Conservation (phyloP, 805 yeast species). For the Maudiozyma serrabonitensis region DNA sequence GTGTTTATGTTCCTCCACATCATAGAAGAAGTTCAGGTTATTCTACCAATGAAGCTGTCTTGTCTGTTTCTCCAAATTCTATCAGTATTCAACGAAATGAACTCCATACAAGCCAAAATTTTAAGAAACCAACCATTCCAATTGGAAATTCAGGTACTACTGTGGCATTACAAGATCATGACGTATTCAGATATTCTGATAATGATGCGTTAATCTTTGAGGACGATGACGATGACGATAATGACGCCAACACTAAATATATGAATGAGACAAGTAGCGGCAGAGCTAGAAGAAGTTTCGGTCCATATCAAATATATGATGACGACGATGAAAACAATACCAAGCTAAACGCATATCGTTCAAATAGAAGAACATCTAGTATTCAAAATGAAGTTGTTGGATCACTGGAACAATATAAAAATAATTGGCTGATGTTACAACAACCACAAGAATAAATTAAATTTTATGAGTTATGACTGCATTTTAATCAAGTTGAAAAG, state of each 20-base stretch:
- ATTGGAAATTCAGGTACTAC: conserved; percentile 19
- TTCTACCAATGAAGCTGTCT: conserved; percentile 17
- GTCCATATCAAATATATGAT: conserved; percentile 14
- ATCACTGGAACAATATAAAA: conserved; percentile 30
- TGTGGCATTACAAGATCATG: conserved; percentile 21
- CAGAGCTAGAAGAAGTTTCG: conserved; percentile 10
- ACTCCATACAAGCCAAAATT: background rate
- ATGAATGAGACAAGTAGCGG: conserved; percentile 5
- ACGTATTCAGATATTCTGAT: conserved; percentile 22
- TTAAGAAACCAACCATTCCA: conserved; percentile 8
- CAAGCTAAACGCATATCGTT: conserved; percentile 3
- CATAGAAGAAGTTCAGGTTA: conserved; percentile 33
- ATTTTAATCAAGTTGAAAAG: too few species aligned
- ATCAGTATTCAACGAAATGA: conserved; percentile 4
- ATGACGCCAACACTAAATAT: conserved; percentile 10
- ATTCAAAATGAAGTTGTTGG: conserved; percentile 28
- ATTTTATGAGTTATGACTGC: background rate
- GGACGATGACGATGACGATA: conserved; percentile 18
- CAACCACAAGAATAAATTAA: conserved; percentile 20
- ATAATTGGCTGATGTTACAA: conserved; percentile 30
- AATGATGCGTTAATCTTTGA: conserved; percentile 26
- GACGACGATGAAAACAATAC: conserved; percentile 5
- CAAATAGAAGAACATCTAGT: conserved; percentile 22
- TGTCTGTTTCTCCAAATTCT: conserved; percentile 17
- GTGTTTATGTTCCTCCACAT: conserved; percentile 44